Conservation (phyloP, 148 eudicot species). For the Rhododendron simsii region DNA sequence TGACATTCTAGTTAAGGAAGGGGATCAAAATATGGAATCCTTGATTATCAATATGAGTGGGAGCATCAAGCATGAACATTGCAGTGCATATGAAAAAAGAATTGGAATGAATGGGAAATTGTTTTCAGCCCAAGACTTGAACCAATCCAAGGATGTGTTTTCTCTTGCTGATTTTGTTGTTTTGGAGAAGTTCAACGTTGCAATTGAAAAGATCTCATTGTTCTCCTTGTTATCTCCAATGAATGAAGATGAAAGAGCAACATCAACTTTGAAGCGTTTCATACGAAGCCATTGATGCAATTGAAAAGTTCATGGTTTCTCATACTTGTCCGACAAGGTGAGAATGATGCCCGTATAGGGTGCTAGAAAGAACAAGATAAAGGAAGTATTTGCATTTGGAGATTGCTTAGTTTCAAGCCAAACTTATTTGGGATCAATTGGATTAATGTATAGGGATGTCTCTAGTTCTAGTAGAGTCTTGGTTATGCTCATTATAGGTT, state of each 20-base stretch:
- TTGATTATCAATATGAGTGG: not conserved
- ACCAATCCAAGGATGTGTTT: not conserved
- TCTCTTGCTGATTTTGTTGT: not conserved
- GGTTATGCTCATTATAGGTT: not conserved
- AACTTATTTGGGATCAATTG: not conserved
- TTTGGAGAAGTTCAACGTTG: not conserved
- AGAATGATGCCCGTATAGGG: not conserved
- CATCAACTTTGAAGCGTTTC: not conserved
- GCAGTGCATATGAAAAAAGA: not conserved
- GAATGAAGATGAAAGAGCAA: not conserved
- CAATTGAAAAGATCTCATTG: not conserved
- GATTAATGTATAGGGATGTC: not conserved
- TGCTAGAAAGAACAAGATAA: not conserved
- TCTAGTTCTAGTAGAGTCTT: not conserved
- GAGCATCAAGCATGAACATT: not conserved
- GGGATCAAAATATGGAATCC: not conserved
- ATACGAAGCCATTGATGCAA: not conserved
- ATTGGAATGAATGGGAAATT: not conserved
- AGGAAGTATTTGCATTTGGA: not conserved
- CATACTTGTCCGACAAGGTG: not conserved
- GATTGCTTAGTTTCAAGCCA: not conserved
- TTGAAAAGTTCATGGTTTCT: not conserved
- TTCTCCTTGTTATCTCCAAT: not conserved
- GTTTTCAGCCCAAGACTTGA: not conserved
- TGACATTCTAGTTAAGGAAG: not conserved